Evolutionary conservation across 139 green algal species (phyloP), one percentile per base, ranked within the genome.

Genomic region (Marvania coccoides): DNA sequence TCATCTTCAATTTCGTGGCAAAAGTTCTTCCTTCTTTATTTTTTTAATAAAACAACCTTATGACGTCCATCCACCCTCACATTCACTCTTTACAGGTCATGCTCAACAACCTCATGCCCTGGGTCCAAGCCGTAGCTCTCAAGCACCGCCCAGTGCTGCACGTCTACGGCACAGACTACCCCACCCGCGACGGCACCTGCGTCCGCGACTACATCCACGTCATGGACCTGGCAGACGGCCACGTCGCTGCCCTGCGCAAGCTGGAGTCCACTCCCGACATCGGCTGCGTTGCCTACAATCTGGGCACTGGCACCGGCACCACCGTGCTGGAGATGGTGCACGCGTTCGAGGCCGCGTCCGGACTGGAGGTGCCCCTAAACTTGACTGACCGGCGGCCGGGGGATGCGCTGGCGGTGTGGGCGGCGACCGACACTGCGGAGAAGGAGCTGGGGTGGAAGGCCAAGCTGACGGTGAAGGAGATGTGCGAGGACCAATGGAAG

Each of bases 91-190:
- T n/a, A n/a, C 93, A 93, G 28, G 81, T 92, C 26, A 88, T 97
- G 61, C 92, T 95, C 56, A 97, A 97, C 85, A 99, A 99, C 85
- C 82, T 99, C 37, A 98, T 99, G 95, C 95, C 95, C 8, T 98
- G 94, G 80, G 83, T 98, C 30, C 92, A 98, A 69, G 70, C 90
- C 74, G 94, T 99, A 15, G 95, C 91, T 2, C 81, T 96, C 31
- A 86, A 87, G 3, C 83, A 95, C 58, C 81, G 87, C 14, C 67
- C 81, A 54, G 76, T 90, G 65, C 81, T 99, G 26, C 87, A 70
- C 34, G 94, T 99, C 58, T 99, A 89, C 71, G 94, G 94, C 33
- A 81, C 71, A 33, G 94, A 99, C 79, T 99, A 99, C 83, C 70
- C 74, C 15, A 99, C 94, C 0, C 75, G 71, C 12, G 88, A 95